phyloP scores from a whole-genome alignment of 163 green algal species.

The Chloromonas sp. region DNA sequence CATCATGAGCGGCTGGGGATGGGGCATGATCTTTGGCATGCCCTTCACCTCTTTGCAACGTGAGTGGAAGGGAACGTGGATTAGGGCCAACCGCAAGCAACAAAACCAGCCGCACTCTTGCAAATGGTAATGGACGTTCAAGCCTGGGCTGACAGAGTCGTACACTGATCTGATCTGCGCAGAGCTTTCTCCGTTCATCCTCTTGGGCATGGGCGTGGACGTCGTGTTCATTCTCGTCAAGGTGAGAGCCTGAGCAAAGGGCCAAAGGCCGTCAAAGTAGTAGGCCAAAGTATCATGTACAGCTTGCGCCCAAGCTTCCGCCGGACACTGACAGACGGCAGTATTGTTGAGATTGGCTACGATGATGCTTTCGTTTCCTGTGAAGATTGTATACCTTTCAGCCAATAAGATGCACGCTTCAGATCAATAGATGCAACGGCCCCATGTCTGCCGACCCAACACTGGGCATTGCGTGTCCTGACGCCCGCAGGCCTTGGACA shows the following conservation, averaged over 20 bases:
- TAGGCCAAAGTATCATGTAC: background rate
- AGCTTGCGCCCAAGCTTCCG: background rate
- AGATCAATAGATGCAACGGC: too few relatives aligned
- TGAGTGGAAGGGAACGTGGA: background rate
- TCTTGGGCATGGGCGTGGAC: conserved; percentile 39
- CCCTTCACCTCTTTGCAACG: conserved; percentile 15
- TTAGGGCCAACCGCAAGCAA: background rate
- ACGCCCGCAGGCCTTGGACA: conserved; percentile 13
- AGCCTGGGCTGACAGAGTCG: too few relatives aligned
- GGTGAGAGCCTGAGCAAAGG: background rate
- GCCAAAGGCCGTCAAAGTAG: too few relatives aligned
- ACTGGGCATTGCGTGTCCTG: too few relatives aligned
- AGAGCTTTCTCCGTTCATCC: conserved; percentile 37
- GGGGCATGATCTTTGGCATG: conserved; percentile 17
- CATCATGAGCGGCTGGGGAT: conserved; percentile 6
- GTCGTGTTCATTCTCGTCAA: conserved; percentile 35
- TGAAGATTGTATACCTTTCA: background rate
- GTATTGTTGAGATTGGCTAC: background rate
- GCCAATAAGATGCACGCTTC: background rate
- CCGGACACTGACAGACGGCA: too few relatives aligned
- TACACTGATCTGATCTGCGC: background rate
- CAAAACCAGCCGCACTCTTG: background rate
- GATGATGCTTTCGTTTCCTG: background rate
- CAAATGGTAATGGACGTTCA: background rate
- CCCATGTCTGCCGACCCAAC: background rate